These are phyloP conservation scores for Williopsis jadinii DNA, from an alignment of 1,139 yeast species.

Conservation along the genomic window DNA sequence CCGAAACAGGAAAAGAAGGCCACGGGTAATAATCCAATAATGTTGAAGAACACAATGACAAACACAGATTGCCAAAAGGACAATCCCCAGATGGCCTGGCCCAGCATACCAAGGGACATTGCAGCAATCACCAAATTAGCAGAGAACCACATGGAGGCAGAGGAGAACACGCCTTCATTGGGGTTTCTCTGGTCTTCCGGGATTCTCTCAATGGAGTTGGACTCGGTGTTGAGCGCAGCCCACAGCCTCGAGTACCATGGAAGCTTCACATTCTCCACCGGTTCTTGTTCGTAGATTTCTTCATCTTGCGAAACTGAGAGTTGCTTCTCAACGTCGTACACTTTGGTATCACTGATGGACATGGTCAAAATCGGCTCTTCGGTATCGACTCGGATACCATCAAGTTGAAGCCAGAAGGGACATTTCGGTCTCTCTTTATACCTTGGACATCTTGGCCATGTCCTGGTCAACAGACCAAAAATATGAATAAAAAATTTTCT, in stretches of 20 bases:
- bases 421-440: no score
- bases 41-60: slow-evolving; percentile 61
- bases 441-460: no score
- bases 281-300: slow-evolving; percentile 4
- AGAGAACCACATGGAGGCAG: slow-evolving; percentile 90
- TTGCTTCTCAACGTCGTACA: slow-evolving; percentile 20
- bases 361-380: no score
- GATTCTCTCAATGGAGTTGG: slow-evolving; percentile 41
- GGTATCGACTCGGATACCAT: no score
- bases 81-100: slow-evolving; percentile 37
- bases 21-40: slow-evolving; percentile 70
- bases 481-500: no score
- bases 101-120: slow-evolving; percentile 74
- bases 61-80: slow-evolving; percentile 63
- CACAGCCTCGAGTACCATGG: slow-evolving; percentile 28
- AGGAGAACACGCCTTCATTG: slow-evolving; percentile 55
- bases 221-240: slow-evolving; percentile 34
- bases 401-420: no score
- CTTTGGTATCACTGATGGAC: slow-evolving; percentile 8
- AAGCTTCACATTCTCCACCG: slow-evolving; percentile 8
- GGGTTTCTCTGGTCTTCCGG: slow-evolving; percentile 36
- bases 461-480: no score
- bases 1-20: slow-evolving; percentile 83
- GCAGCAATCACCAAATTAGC: slow-evolving; percentile 89
- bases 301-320: slow-evolving; percentile 13